Percentiles rank a stretch among this genome's conserved stretches.
phyloP scores from a whole-genome alignment of 768 basidiomycete genomes.

The Coprinopsis strossmayeri region DNA sequence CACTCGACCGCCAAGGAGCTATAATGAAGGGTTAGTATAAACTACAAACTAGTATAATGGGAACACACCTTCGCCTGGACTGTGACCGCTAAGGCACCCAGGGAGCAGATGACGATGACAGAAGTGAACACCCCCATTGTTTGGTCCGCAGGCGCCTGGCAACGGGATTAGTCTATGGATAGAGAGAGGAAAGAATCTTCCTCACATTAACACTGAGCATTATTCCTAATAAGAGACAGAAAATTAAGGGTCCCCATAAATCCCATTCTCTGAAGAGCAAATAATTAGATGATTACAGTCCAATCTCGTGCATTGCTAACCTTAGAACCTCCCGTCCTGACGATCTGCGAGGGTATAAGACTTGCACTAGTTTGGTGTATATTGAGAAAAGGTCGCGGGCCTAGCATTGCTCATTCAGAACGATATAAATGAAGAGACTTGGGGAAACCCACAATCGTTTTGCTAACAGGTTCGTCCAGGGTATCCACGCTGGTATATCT shows the following conservation, averaged over 20 bases:
- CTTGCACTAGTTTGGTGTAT: conserved; percentile 89
- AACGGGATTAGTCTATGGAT: conserved; percentile 4
- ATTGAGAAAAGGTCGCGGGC: conserved; percentile 86
- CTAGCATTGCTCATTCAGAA: conserved; percentile 32
- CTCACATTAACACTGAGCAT: conserved; percentile 81
- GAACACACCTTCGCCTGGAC: conserved; percentile 83
- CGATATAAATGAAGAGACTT: neutral
- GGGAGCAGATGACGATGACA: conserved; percentile 87
- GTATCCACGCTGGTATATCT: conserved; percentile 85
- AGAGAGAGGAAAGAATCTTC: neutral
- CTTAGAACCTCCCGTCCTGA: conserved; percentile 74
- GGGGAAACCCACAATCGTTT: conserved; percentile 66
- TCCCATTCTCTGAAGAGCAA: conserved; percentile 81
- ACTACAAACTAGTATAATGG: neutral
- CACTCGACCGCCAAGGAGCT: conserved; percentile 83
- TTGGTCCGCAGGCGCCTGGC: conserved; percentile 76
- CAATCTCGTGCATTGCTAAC: conserved; percentile 34
- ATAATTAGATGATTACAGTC: neutral
- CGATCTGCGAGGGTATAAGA: conserved; percentile 78
- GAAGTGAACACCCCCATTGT: conserved; percentile 87
- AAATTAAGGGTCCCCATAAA: conserved; percentile 90
- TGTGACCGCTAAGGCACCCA: conserved; percentile 88
- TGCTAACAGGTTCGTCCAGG: conserved; percentile 84
- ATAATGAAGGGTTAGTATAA: conserved; percentile 5
- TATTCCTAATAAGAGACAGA: conserved; percentile 73